Evolutionary conservation across 192 early-diverging fungal species (phyloP).

Genomic region (Gonapodya prolifera): DNA sequence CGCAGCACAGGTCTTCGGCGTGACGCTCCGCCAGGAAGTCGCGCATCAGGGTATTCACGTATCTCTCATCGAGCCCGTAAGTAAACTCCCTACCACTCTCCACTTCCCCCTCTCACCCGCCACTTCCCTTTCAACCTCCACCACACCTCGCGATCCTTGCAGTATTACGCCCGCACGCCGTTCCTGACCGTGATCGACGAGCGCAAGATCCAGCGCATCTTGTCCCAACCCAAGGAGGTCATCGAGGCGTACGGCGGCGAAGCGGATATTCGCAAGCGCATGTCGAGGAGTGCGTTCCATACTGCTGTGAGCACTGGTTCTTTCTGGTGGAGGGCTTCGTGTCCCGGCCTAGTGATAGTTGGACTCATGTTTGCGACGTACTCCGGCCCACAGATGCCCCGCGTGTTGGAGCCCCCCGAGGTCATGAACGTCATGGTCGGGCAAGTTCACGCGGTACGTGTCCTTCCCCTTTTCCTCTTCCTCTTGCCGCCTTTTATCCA

Average conservation of each 20-base stretch:
- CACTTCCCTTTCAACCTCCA: too few relatives aligned
- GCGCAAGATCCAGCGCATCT: not conserved
- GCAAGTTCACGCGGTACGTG: not conserved
- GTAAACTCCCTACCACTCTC: too few relatives aligned
- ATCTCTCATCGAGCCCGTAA: not conserved
- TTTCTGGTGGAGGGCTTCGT: too few relatives aligned
- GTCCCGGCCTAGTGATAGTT: too few relatives aligned
- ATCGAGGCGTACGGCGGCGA: not conserved
- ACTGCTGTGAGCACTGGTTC: not conserved
- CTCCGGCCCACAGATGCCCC: not conserved
- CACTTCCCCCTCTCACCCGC: too few relatives aligned
- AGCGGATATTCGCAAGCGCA: not conserved
- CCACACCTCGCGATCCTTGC: too few relatives aligned
- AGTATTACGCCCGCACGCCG: slow-evolving; percentile 1
- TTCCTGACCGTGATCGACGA: slow-evolving; percentile 1
- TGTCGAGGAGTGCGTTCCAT: slow-evolving; percentile 6
- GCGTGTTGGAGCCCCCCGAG: not conserved
- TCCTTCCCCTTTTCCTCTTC: too few relatives aligned
- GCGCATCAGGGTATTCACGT: not conserved
- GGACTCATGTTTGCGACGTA: not conserved
- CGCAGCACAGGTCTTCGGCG: not conserved
- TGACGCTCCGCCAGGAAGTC: slow-evolving; percentile 2
- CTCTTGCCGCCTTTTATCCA: not conserved
- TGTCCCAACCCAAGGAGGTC: not conserved
- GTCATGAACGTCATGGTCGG: not conserved